Conservation (phyloP, 176 grass and related monocot genomes). For the Olyra latifolia region DNA sequence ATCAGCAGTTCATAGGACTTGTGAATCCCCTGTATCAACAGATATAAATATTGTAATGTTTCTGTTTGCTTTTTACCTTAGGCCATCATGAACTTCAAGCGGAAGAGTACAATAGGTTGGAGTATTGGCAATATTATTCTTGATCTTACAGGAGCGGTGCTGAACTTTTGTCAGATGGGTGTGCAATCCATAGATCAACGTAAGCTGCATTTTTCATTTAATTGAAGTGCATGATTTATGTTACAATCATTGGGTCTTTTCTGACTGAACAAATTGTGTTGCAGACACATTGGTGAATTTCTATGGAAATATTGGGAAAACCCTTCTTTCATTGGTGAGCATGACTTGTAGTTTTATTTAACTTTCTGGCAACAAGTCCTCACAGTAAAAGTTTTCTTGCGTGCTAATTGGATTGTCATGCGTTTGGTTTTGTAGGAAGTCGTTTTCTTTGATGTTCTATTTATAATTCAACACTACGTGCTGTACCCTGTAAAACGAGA, state of each 20-base stretch:
- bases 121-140: constrained; percentile 98
- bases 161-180: constrained; percentile 95
- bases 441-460: constrained; percentile 84
- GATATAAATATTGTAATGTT: not conserved
- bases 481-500: constrained; percentile 71
- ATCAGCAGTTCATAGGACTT: not conserved
- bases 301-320: constrained; percentile 96
- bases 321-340: constrained; percentile 88
- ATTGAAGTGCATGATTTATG: not conserved
- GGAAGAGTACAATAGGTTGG: constrained; percentile 95
- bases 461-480: constrained; percentile 93
- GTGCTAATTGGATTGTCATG: constrained; percentile 29
- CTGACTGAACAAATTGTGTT: constrained; percentile 36
- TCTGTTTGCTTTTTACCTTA: constrained; percentile 33
- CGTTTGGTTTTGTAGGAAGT: constrained; percentile 61
- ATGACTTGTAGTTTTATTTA: not conserved
- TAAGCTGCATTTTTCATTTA: constrained; percentile 34
- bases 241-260: not conserved
- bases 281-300: constrained; percentile 89
- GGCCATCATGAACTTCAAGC: constrained; percentile 83
- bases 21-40: not conserved
- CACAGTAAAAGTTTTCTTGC: not conserved
- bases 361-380: not conserved
- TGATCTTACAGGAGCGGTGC: constrained; percentile 73
- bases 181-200: constrained; percentile 94